Base-by-base conservation (phyloP, 176 grass and related monocot genomes). In the Carex myosuroides region DNA sequence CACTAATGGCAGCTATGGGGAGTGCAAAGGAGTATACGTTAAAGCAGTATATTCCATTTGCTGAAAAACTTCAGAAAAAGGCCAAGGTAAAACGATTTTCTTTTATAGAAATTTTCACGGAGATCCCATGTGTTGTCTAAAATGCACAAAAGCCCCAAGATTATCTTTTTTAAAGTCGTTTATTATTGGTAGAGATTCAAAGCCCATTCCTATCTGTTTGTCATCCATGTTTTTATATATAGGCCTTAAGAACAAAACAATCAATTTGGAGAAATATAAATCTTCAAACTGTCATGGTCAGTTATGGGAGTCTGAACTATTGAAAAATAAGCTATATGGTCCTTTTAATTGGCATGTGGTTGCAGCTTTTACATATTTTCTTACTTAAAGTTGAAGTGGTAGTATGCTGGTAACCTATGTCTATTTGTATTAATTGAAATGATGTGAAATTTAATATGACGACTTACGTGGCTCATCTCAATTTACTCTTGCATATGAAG, bases 11-110 rank as follows among this genome's bases (percentile, higher is more conserved):
- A 32, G 84, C 95, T 64, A 86, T 98, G 76, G 92, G 91, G 35
- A 94, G 69, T n/a, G 83, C 85, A 1, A 98, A 98, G 88, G 89
- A 94, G 58, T 98, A 98, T 90, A 94, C 95, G 11, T 75, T 94
- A 77, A 98, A 94, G 87, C 89, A 94, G 52, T 98, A 90, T 86
- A 89, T 98, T n/a, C 64, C 83, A 8, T 93, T 94, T 32, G 87
- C 95, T 79, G 86, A 94, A n/a, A 93, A 93, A 85, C 68, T 98
- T 66, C 95, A 93, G 63, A 74, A 60, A 35, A 94, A 93, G 89
- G 84, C 92, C 5, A 89, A 91, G 95, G 95, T 98, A 56, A 2
- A 6, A 14, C 46, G 16, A 12, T 75, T 75, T 53, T 75, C 10
- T 29, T 22, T 30, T 54, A 53, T 9, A 7, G 21, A 75, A 26